Base-by-base conservation (phyloP, 2,329 filamentous ascomycete species). In the Metarhizium rileyi region DNA sequence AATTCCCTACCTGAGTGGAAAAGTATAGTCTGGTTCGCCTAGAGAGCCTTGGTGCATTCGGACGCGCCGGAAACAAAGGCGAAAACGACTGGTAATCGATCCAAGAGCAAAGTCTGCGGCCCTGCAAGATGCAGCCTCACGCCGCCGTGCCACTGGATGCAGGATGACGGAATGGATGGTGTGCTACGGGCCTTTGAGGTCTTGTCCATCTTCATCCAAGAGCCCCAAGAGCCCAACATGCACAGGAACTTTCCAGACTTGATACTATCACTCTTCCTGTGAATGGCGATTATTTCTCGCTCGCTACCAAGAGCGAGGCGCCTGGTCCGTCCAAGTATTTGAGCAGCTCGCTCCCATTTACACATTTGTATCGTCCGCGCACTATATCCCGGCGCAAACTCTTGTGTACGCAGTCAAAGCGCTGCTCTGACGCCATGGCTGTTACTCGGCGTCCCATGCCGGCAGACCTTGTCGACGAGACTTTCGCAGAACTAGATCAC, bases 401-500 rank as follows among this genome's bases (percentile, higher is more conserved):
- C 14, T 16, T 36, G 33, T 36, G 9, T 16, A 36, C 6, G 16
- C 47, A 28, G 20, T 6, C 40, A 30, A 23, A 22, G 10, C 22
- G 16, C 40, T 14, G 16, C 40, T 14, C 9, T 18, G n/a, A 42
- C 40, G 23, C 16, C 30, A 49, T 46, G 44, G 54, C 48, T 27
- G 54, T 48, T 36, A 50, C 54, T 23, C 52, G 51, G 25, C 54
- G 48, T 23, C 49, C 59, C 23, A 61, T 64, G 56, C 62, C 64
- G 10, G 60, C 59, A 5, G 54, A 62, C 12, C 65, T 63, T 38
- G 51, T 55, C 14, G 57, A 63, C 6, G 62, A 62, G n/a, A 60
- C 65, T 36, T 60, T 61, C 40, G 53, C 62, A 36, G 59, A 60
- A 26, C 59, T 62, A 26, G 58, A 61, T 47, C 55, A 59, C n/a